These are phyloP conservation scores for Lactifluus echinatus DNA, from an alignment of 768 basidiomycete species.

Conservation along the genomic window DNA sequence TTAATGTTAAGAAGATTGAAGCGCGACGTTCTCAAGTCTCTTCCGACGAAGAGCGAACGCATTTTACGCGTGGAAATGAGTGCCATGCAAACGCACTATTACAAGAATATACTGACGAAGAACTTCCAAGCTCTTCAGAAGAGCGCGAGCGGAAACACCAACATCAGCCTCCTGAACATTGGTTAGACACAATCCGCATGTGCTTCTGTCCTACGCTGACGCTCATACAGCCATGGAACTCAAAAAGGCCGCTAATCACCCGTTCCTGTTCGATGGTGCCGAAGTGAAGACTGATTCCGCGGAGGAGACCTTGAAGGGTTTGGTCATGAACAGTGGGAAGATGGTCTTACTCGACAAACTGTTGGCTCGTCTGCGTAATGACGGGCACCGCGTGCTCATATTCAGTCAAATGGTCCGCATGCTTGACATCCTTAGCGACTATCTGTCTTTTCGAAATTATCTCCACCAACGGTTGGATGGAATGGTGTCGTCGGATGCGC, in stretches of 20 bases:
- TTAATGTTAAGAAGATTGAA: slow-evolving; percentile 94
- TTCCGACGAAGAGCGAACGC: slow-evolving; percentile 97
- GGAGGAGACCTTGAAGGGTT: slow-evolving; percentile 87
- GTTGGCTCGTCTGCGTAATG: slow-evolving; percentile 77
- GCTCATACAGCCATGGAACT: slow-evolving; percentile 79
- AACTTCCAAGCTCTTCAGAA: slow-evolving; percentile 91
- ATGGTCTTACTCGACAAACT: slow-evolving; percentile 98
- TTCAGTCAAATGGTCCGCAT: slow-evolving; percentile 99
- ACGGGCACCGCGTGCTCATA: slow-evolving; percentile 94
- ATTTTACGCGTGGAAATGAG: slow-evolving; percentile 98
- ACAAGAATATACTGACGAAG: slow-evolving; percentile 97
- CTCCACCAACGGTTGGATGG: slow-evolving; percentile 93
- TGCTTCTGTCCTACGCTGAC: not conserved
- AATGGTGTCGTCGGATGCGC: slow-evolving; percentile 84
- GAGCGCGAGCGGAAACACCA: slow-evolving; percentile 80
- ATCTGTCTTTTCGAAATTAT: slow-evolving; percentile 85
- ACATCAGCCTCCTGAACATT: slow-evolving; percentile 94
- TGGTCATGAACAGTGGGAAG: slow-evolving; percentile 98
- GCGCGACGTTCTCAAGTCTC: slow-evolving; percentile 88
- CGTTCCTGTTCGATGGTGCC: slow-evolving; percentile 95
- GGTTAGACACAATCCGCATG: slow-evolving; percentile 35
- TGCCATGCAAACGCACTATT: slow-evolving; percentile 92
- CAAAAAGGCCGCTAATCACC: slow-evolving; percentile 98
- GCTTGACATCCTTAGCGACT: slow-evolving; percentile 97
- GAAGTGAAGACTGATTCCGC: slow-evolving; percentile 52